Base-by-base conservation (phyloP, 2,329 filamentous ascomycete species). In the Pseudocercospora eumusae region DNA sequence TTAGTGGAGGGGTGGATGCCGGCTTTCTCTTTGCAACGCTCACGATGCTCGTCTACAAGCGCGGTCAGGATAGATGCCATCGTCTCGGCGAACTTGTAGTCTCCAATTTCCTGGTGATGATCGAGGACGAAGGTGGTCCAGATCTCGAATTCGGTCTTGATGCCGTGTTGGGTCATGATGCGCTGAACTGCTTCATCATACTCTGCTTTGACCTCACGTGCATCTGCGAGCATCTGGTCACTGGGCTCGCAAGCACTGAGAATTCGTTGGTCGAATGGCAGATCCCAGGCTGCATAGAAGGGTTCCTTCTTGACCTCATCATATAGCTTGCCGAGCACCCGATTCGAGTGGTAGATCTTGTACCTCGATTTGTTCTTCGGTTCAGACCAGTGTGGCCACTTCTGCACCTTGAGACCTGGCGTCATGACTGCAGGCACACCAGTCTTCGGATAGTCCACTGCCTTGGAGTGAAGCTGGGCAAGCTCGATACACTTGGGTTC, bases 361-460 rank as follows among this genome's bases (percentile, higher is more conserved):
- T 77, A 71, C 23, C 76, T 73, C 1, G 77, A 70, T 36, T 79
- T 78, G 44, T 79, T 67, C 15, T 78, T 82, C 0, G 62, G 61
- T 73, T 92, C 89, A 88, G 96, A 93, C 73, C 93, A 98, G 74
- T 97, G 93, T 0, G 92, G 95, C 84, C 86, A 96, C 58, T 69
- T 78, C 5, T 70, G 79, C 0, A 90, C 87, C n/a, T 81, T 79
- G 3, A 95, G 78, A 0, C 82, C 78, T 42, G 79, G 77, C 6
- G 81, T 79, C 80, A 96, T 89, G 20, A 82, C 77, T 0, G 93
- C 93, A 0, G 90, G 85, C 9, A 88, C 83, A 0, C 95, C 95
- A 1, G 91, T 93, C 78, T 99, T 99, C 49, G 91, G 88, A 73
- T 95, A 99, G 74, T 99, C 95, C 0, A 99, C 95, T 0, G 95